Evolutionary conservation across 1,139 yeast genomes (phyloP).

Genomic region (Yamadazyma dendronema): DNA sequence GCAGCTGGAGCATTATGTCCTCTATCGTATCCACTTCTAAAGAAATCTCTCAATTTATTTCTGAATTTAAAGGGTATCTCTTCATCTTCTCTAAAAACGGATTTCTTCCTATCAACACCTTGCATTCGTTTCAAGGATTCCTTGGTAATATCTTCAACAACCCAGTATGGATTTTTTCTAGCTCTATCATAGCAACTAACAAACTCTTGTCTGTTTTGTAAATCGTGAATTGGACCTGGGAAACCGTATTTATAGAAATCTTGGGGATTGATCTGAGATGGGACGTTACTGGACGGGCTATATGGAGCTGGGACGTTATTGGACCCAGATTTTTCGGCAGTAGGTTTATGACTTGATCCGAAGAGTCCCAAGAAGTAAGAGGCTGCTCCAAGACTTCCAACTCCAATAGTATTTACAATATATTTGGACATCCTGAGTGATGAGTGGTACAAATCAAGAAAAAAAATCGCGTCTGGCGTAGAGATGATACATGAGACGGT

Average conservation of each 20-base stretch:
- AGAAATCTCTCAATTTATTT: slow-evolving; percentile 76
- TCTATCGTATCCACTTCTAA: slow-evolving; percentile 93
- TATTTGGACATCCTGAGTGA: slow-evolving; percentile 30
- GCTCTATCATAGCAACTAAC: slow-evolving; percentile 84
- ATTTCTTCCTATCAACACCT: slow-evolving; percentile 73
- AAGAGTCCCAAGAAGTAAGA: slow-evolving; percentile 43
- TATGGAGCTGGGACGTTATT: slow-evolving; percentile 17
- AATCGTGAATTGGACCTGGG: slow-evolving; percentile 91
- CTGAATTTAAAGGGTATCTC: slow-evolving; percentile 75
- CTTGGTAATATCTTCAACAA: slow-evolving; percentile 81
- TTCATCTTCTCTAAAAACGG: slow-evolving; percentile 86
- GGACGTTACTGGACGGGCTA: slow-evolving; percentile 19
- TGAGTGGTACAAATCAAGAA: neutral
- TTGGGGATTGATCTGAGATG: slow-evolving; percentile 55
- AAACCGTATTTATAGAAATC: slow-evolving; percentile 86
- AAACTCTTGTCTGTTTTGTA: slow-evolving; percentile 70
- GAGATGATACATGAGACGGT: neutral
- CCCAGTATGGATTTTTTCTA: slow-evolving; percentile 87
- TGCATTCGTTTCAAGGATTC: slow-evolving; percentile 53
- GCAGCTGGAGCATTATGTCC: slow-evolving; percentile 99
- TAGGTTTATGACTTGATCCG: slow-evolving; percentile 10
- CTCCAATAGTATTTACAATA: slow-evolving; percentile 29
- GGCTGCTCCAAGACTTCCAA: slow-evolving; percentile 41
- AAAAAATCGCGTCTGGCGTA: neutral
- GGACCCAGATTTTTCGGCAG: slow-evolving; percentile 11